These are phyloP conservation scores for Lumnitzera racemosa DNA, from an alignment of 345 rosid genomes.

Conservation along the genomic window DNA sequence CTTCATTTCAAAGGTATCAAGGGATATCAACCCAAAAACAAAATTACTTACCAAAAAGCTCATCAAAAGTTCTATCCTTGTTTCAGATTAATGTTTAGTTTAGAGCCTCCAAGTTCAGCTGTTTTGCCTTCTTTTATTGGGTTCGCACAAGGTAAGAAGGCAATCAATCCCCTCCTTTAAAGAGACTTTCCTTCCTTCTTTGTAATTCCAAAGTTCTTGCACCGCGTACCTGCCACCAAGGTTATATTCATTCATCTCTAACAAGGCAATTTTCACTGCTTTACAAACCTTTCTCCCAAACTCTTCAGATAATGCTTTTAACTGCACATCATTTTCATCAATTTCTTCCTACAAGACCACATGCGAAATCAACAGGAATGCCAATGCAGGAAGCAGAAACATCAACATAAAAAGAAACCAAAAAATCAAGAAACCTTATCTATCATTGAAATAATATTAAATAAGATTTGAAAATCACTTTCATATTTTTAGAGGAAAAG, in stretches of 20 bases:
- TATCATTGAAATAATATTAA: background rate
- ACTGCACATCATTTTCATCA: conserved; percentile 32
- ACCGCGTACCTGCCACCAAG: conserved; percentile 37
- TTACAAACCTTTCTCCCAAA: conserved; percentile 20
- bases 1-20: no score
- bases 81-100: no score
- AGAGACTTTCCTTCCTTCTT: conserved; percentile 34
- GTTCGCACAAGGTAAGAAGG: conserved; percentile 23
- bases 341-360: no score
- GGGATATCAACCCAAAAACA: no score
- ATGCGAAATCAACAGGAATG: background rate
- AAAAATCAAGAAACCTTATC: background rate
- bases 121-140: conserved; percentile 9
- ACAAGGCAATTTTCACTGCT: conserved; percentile 28
- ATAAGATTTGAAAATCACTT: background rate
- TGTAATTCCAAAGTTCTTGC: conserved; percentile 28
- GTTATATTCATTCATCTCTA: conserved; percentile 34
- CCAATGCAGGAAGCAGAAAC: background rate
- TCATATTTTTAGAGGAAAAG: no score
- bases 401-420: background rate
- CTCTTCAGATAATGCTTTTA: conserved; percentile 28
- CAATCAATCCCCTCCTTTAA: conserved; percentile 27
- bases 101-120: conserved; percentile 13
- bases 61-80: no score
- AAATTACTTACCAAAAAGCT: no score